Evolutionary conservation across 2,329 filamentous ascomycete genomes (phyloP).

Genomic region (Magnaporthales sp.): DNA sequence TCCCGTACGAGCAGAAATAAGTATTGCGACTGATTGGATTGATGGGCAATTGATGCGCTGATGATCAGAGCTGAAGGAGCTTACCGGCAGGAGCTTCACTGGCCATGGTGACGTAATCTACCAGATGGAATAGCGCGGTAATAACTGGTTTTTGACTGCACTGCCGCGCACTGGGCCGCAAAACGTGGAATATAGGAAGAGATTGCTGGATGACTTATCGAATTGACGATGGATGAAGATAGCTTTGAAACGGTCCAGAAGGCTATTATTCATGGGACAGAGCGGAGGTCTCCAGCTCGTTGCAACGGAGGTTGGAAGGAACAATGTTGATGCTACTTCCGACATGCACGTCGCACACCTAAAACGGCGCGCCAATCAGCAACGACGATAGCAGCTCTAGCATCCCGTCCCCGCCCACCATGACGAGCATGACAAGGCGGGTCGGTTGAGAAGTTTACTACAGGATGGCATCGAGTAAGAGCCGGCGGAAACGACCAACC

Average conservation of each 20-base stretch:
- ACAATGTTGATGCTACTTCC: conserved; percentile 2
- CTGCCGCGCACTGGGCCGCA: background rate
- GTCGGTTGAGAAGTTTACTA: background rate
- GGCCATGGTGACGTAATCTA: background rate
- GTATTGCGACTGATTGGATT: background rate
- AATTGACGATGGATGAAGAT: background rate
- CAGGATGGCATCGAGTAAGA: background rate
- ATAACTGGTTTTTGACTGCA: background rate
- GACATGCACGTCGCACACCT: background rate
- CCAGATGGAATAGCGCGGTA: background rate
- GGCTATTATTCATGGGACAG: background rate
- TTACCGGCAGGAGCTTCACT: background rate
- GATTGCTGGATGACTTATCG: background rate
- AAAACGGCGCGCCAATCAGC: conserved; percentile 1
- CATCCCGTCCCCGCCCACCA: background rate
- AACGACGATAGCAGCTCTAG: background rate
- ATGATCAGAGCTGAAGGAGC: background rate
- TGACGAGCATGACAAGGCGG: background rate
- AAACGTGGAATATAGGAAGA: background rate
- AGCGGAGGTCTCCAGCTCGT: background rate
- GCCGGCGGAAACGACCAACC: background rate
- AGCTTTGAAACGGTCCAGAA: background rate
- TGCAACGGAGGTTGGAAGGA: background rate
- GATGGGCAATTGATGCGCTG: background rate
- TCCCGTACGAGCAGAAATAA: background rate